Evolutionary conservation across 352 stramenopile genomes (phyloP), one percentile per base, ranked within the genome.

Genomic region (Elongisporangium anandrum): DNA sequence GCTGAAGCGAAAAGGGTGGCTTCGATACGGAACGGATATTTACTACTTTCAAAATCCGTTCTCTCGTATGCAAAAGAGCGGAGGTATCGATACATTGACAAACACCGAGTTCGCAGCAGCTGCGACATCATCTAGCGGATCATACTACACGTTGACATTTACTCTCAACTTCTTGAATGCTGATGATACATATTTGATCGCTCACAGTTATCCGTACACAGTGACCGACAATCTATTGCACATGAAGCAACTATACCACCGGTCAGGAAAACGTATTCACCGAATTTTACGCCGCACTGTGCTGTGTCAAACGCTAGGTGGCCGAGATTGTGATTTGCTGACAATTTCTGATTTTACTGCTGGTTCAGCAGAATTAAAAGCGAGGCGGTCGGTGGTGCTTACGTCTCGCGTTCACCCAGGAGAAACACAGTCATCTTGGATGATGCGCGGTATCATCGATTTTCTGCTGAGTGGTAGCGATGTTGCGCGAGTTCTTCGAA

Each of bases 131-230:
- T 20, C 7, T 20, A 38, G 66, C 3, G n/a, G 24, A 24, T 79
- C 67, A 2, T 96, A 88, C 65, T 97, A 88, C 68, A 96, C 93
- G 4, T 67, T 98, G 9, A 89, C 82, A 23, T 97, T 98, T 59
- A 95, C 81, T 17, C 60, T 98, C 4, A 72, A 81, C 17, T 94
- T 98, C 54, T 56, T 61, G 3, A 79, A 95, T 55, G 19, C 56
- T 0, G 75, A 88, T 17, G 87, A 98, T 54, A 97, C 88, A 6
- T 94, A 92, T 47, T 66, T 96, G 49, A 57, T 98, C 24, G 92
- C 94, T 0, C 94, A 98, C 66, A 96, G 82, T 59, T 96, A 94
- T 51, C 94, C 94, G 12, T 98, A 98, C 70, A 97, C 94, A 0
- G 66, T 95, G 29, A 79, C 68, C 15, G 94, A 97, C 63, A 82